Evolutionary conservation across 1,284 basidiomycete species (phyloP).

Genomic region (Schizophyllum amplum): DNA sequence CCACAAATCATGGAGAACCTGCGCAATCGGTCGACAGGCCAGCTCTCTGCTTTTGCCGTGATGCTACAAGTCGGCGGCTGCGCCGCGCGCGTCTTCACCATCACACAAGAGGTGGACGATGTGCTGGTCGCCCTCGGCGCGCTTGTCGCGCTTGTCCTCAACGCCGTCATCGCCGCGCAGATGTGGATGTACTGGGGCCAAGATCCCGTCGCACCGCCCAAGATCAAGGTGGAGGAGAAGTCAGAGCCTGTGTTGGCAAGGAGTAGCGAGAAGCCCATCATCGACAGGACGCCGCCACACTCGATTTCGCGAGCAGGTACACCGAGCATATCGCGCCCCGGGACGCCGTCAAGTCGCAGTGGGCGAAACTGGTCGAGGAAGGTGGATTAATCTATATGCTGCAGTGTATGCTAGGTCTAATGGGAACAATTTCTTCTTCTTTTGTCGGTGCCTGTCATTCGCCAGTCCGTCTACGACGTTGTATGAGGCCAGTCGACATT

Average conservation of each 20-base stretch:
- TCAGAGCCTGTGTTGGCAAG: conserved; percentile 14
- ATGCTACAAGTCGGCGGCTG: conserved; percentile 79
- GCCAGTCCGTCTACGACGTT: neutral
- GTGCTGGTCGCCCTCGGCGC: conserved; percentile 73
- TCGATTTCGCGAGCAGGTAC: neutral
- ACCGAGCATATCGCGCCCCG: neutral
- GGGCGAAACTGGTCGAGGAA: conserved; percentile 66
- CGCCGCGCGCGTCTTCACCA: conserved; percentile 85
- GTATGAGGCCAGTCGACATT: neutral
- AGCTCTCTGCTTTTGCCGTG: conserved; percentile 86
- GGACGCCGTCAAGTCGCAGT: conserved; percentile 30
- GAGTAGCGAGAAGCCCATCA: conserved; percentile 36
- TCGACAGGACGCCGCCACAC: conserved; percentile 28
- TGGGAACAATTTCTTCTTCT: neutral
- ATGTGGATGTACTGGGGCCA: conserved; percentile 79
- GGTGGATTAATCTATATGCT: conserved; percentile 40
- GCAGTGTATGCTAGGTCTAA: neutral
- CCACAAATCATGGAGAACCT: conserved; percentile 82
- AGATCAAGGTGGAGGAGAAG: conserved; percentile 24
- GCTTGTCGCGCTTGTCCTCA: conserved; percentile 70
- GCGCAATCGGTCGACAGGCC: conserved; percentile 71
- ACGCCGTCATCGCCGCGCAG: conserved; percentile 73
- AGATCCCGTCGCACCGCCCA: conserved; percentile 26
- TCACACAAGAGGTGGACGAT: conserved; percentile 80
- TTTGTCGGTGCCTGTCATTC: too few relatives aligned